Evolutionary conservation across 192 early-diverging fungal genomes (phyloP).

Genomic region (Spinellus fusiger): DNA sequence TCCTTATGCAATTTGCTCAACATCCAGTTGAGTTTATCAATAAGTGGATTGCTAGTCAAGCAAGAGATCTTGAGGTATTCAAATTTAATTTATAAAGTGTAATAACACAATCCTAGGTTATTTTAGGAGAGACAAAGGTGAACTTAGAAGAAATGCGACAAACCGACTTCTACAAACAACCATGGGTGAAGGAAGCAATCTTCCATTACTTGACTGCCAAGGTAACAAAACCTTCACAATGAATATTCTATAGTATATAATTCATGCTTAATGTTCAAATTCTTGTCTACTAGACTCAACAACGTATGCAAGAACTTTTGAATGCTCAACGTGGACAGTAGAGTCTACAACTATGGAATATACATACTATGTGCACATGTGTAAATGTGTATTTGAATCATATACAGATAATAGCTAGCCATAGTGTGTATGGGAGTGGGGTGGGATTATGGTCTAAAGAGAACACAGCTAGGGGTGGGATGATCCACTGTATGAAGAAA

Average conservation of each 20-base stretch:
- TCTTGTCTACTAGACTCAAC: conserved; percentile 19
- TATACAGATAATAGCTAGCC: background rate
- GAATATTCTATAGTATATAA: background rate
- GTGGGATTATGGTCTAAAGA: conserved; percentile 16
- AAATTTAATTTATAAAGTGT: background rate
- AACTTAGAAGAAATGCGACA: conserved; percentile 70
- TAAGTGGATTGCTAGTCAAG: conserved; percentile 90
- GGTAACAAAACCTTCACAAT: conserved; percentile 20
- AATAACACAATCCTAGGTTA: conserved; percentile 34
- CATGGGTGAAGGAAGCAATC: conserved; percentile 83
- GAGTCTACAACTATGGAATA: background rate
- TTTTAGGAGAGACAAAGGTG: conserved; percentile 68
- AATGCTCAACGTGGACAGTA: conserved; percentile 16
- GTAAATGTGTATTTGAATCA: background rate
- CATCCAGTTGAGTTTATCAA: conserved; percentile 88
- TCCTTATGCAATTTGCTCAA: conserved; percentile 79
- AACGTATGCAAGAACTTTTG: conserved; percentile 30
- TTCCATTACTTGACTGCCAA: conserved; percentile 84
- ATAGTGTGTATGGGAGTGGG: background rate
- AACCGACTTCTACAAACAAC: conserved; percentile 67
- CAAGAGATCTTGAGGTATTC: conserved; percentile 80
- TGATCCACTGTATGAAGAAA: conserved; percentile 4
- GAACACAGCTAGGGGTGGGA: conserved; percentile 24
- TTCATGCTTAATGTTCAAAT: background rate
- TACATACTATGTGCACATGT: background rate